Conservation (phyloP, 306 rosid species). For the Quercus berberidifolia region DNA sequence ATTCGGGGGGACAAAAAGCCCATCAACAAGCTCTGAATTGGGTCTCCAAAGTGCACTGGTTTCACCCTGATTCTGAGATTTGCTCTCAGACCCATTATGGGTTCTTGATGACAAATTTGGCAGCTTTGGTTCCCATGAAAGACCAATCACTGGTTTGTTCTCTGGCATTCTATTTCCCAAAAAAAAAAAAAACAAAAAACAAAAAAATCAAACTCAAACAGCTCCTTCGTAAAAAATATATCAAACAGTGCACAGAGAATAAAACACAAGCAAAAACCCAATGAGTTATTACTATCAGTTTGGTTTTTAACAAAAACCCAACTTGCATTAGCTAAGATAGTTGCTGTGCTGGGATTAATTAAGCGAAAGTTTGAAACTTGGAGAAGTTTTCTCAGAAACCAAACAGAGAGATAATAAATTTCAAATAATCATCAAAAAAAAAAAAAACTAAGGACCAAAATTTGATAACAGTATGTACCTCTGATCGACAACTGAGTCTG, state of each 20-base stretch:
- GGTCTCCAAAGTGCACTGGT: conserved; percentile 53
- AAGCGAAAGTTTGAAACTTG: not conserved
- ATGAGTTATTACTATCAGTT: not conserved
- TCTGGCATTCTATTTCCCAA: conserved; percentile 36
- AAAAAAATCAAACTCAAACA: not conserved
- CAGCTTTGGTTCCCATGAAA: conserved; percentile 78
- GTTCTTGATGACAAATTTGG: conserved; percentile 34
- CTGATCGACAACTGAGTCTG: too few species aligned
- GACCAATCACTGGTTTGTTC: conserved; percentile 51
- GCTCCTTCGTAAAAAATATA: not conserved
- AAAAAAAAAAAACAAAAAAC: not conserved
- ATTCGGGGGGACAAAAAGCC: conserved; percentile 73
- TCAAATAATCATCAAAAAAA: not conserved
- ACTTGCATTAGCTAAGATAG: not conserved
- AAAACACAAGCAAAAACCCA: not conserved
- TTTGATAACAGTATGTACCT: not conserved
- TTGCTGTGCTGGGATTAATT: not conserved
- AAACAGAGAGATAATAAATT: not conserved
- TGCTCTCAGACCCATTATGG: conserved; percentile 14
- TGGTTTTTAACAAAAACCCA: not conserved
- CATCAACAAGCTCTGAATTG: conserved; percentile 64
- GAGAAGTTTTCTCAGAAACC: not conserved
- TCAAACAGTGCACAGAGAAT: too few species aligned
- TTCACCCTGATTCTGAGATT: conserved; percentile 31
- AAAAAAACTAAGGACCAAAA: not conserved